Base-by-base conservation (phyloP, 306 rosid species). In the Boehmeria nivea region DNA sequence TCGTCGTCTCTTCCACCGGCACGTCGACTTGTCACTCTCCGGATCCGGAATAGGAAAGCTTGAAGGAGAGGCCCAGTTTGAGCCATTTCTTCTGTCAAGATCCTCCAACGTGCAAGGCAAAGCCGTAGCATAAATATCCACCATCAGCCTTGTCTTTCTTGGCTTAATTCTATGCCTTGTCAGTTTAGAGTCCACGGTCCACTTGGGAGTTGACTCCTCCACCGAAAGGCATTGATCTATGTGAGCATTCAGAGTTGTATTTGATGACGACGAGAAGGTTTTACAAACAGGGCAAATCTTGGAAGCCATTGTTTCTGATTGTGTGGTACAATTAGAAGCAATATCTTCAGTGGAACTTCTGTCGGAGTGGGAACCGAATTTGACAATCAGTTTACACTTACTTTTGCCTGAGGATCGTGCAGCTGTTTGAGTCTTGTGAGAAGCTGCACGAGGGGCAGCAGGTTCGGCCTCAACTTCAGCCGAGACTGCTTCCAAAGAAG, bases 261-360 rank as follows among this genome's bases (percentile, higher is more conserved):
- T 81, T 5, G 86, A 81, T 6, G 86, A 67, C 0, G 86, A 81
- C 16, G 86, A 76, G 73, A 81, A 81, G 33, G 68, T 64, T 54
- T 73, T 81, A 71, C 86, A 81, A 66, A 81, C 86, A 73, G 86
- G 86, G 77, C 86, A 81, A 25, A 63, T 38, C 70, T 81, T 67
- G 1, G 83, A 81, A 70, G 68, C 71, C 86, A 81, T 81, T 33
- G 80, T 21, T 37, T 81, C 83, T 2, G 76, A 63, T 51, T 67
- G 6, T 15, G 59, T n/a, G 19, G 71, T 54, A 67, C 62, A 43
- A 67, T 65, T 76, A 12, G 61, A 66, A 56, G 74, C 72, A 17
- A 81, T 70, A 60, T 81, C 78, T 52, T 72, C 78, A 9, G 63
- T 48, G 1, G 82, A 66, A 59, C 56, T 51, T 69, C 72, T 73